Percentiles rank a stretch among this genome's conserved stretches.
These are phyloP conservation scores for Hypoxylon sp. DNA, from an alignment of 2,329 filamentous ascomycete species.

Conservation along the genomic window DNA sequence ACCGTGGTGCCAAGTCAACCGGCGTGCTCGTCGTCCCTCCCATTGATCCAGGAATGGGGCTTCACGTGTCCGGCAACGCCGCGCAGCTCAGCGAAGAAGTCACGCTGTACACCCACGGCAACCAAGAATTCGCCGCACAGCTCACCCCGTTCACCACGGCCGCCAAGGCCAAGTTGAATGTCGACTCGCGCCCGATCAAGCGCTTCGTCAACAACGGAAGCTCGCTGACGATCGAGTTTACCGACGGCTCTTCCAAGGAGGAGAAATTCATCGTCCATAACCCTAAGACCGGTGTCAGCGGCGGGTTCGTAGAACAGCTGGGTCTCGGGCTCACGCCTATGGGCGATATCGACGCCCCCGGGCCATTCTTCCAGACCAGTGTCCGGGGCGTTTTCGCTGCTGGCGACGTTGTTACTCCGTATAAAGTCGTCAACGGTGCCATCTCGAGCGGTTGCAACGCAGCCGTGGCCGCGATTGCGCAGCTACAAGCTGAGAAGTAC, in stretches of 20 bases:
- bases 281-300: slow-evolving; percentile 40
- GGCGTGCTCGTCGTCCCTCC: slow-evolving; percentile 40
- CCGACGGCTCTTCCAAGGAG: slow-evolving; percentile 38
- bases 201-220: slow-evolving; percentile 20
- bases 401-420: slow-evolving; percentile 46
- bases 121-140: slow-evolving; percentile 34
- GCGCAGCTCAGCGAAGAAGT: slow-evolving; percentile 40
- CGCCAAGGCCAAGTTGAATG: slow-evolving; percentile 23
- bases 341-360: slow-evolving; percentile 43
- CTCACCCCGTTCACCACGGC: slow-evolving; percentile 16
- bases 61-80: slow-evolving; percentile 41
- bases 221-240: slow-evolving; percentile 43
- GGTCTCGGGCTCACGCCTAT: slow-evolving; percentile 33
- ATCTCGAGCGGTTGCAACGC: slow-evolving; percentile 47
- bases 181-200: slow-evolving; percentile 50
- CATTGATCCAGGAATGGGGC: slow-evolving; percentile 19
- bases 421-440: slow-evolving; percentile 43
- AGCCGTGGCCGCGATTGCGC: slow-evolving; percentile 37
- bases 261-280: slow-evolving; percentile 48
- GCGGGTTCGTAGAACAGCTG: slow-evolving; percentile 42
- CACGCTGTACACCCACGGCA: slow-evolving; percentile 48
- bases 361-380: slow-evolving; percentile 38
- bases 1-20: slow-evolving; percentile 33
- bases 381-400: slow-evolving; percentile 47
- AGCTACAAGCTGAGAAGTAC: slow-evolving; percentile 47